A percentile compares a stretch with the other conserved stretches of the same genome.
These are phyloP conservation scores for Geoglossum glabrum DNA, from an alignment of 495 filamentous ascomycete genomes.

Conservation along the genomic window DNA sequence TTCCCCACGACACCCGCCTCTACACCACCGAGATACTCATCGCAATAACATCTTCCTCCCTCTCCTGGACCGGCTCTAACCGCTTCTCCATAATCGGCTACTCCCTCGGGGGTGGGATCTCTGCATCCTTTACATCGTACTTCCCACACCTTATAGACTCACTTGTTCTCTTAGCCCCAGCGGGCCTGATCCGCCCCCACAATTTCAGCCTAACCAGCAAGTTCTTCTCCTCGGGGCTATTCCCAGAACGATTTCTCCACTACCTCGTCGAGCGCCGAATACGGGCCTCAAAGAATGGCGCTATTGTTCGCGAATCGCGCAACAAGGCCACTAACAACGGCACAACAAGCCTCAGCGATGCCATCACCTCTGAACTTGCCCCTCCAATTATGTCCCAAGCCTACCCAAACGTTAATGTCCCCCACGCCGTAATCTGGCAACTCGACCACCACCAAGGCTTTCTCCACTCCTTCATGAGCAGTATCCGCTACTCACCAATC, in stretches of 20 bases:
- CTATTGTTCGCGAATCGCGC: not conserved
- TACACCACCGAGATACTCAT: slow-evolving; percentile 57
- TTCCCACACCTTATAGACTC: slow-evolving; percentile 47
- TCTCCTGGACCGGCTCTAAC: slow-evolving; percentile 37
- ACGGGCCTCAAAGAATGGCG: slow-evolving; percentile 9
- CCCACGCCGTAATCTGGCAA: slow-evolving; percentile 33
- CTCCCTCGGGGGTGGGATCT: slow-evolving; percentile 65
- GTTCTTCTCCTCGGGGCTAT: slow-evolving; percentile 38
- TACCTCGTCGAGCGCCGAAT: slow-evolving; percentile 36
- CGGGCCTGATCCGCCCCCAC: slow-evolving; percentile 47
- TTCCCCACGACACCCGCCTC: slow-evolving; percentile 52
- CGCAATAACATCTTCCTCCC: slow-evolving; percentile 43
- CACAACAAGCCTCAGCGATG: not conserved
- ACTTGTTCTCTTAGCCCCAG: slow-evolving; percentile 54
- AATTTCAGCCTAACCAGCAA: slow-evolving; percentile 38
- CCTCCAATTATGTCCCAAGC: slow-evolving; percentile 14
- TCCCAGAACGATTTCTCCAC: slow-evolving; percentile 36
- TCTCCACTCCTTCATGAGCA: slow-evolving; percentile 32
- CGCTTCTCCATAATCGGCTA: slow-evolving; percentile 59
- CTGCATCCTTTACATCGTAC: slow-evolving; percentile 47
- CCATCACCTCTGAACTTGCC: not conserved
- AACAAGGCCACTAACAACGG: not conserved
- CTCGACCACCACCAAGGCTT: slow-evolving; percentile 33
- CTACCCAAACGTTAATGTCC: slow-evolving; percentile 20
- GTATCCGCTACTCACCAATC: slow-evolving; percentile 32